Evolutionary conservation across 106 monocot species (phyloP).

Genomic region (Dactylorhiza incarnata): DNA sequence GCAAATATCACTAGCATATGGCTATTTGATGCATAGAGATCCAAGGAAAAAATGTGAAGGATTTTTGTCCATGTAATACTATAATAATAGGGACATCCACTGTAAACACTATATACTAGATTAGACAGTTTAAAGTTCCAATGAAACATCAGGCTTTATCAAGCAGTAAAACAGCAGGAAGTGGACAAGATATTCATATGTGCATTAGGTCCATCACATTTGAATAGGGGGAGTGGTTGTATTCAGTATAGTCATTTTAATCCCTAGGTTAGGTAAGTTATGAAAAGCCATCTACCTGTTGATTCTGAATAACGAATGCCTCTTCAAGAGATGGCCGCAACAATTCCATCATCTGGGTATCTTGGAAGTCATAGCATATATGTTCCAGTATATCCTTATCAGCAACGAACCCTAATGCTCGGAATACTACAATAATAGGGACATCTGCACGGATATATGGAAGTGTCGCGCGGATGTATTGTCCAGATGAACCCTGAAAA

Average conservation of each 20-base stretch:
- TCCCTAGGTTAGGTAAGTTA: not conserved
- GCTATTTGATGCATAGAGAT: no score
- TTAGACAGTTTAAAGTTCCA: not conserved
- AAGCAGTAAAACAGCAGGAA: not conserved
- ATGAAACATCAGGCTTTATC: not conserved
- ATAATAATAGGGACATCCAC: not conserved
- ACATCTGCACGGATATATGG: constrained; percentile 93
- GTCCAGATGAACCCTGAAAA: constrained; percentile 86
- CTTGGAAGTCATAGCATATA: constrained; percentile 97
- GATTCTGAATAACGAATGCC: constrained; percentile 99
- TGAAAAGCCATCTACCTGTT: constrained; percentile 51
- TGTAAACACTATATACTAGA: not conserved
- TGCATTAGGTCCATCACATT: not conserved
- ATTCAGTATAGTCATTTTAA: not conserved
- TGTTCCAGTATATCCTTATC: constrained; percentile 97
- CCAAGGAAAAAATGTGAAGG: not conserved
- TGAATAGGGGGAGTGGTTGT: not conserved
- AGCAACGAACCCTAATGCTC: constrained; percentile 97
- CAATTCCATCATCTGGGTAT: constrained; percentile 98
- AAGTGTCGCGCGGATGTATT: constrained; percentile 94
- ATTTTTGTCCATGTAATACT: not conserved
- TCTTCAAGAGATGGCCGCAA: constrained; percentile 92
- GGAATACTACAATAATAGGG: constrained; percentile 94
- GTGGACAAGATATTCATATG: not conserved
- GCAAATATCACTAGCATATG: no score